Evolutionary conservation across 257 asterid genomes (phyloP), one percentile per base, ranked within the genome.

Genomic region (Cinchona pubescens): DNA sequence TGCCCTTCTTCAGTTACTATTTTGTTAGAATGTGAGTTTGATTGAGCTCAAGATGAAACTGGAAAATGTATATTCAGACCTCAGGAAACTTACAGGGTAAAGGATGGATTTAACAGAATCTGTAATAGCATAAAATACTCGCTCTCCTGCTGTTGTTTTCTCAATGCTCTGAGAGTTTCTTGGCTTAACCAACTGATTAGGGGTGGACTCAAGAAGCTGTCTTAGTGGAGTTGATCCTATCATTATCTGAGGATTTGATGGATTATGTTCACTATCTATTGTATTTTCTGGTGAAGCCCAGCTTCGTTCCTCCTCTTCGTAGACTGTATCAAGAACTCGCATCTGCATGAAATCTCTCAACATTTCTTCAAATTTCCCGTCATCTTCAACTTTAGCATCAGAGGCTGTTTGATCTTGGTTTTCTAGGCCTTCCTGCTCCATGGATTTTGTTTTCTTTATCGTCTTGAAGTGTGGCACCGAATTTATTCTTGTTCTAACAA

Each of bases 311-410:
- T 68, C 73, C 38, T 67, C 72, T 51, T 67, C 72, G 3, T 42
- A 42, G n/a, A 67, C 72, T 43, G 38, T 67, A 42, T 67, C 37
- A n/a, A 67, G 72, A 67, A 67, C 56, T 42, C 56, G 40, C 38
- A 25, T 67, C 38, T 42, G n/a, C 72, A 67, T 43, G 25, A 67
- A 67, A 5, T 42, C 72, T 67, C 72, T 67, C 56, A 67, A 43
- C 55, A 42, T 42, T 42, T 67, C 38, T 1, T 67, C 56, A 4
- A 67, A 16, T 14, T 64, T 64, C 48, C 40, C 69, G 35, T 64
- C 69, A 64, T 64, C 69, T 64, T 64, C 69, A 64, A 34, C 35
- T 38, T 66, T 66, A 66, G 71, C 16, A 38, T 66, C 53, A 66
- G 71, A 66, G 27, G 34, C n/a, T n/a, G n/a, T 27, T 21, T 66